phyloP scores from a whole-genome alignment of 2,329 filamentous ascomycete species.

The Penicillium sclerotiorum region DNA sequence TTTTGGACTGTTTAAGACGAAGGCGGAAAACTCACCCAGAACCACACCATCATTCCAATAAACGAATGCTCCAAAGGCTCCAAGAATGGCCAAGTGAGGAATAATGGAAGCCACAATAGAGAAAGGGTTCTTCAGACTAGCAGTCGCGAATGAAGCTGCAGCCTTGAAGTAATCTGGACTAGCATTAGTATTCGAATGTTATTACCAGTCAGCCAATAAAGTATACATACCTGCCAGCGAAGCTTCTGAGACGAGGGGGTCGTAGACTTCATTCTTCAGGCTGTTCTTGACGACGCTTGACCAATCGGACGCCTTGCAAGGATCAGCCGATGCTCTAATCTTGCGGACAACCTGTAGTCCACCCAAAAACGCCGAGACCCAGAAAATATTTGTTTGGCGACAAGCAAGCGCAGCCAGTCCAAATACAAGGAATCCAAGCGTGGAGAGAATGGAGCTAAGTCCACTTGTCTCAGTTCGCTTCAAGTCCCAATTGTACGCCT shows the following conservation, averaged over 20 bases:
- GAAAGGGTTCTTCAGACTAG: conserved; percentile 50
- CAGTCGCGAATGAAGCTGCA: conserved; percentile 66
- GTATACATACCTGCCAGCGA: conserved; percentile 50
- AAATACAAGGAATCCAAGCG: conserved; percentile 51
- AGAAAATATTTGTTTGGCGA: conserved; percentile 96
- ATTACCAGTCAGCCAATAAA: not conserved
- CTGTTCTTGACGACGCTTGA: conserved; percentile 33
- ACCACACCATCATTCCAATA: conserved; percentile 89
- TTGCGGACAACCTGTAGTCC: conserved; percentile 46
- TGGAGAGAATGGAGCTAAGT: conserved; percentile 23
- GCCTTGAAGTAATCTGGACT: conserved; percentile 52
- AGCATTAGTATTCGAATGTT: too few relatives aligned
- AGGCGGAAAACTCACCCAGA: conserved; percentile 61
- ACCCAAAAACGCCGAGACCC: conserved; percentile 65
- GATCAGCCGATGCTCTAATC: conserved; percentile 32
- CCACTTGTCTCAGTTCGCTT: conserved; percentile 31
- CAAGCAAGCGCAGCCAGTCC: conserved; percentile 72
- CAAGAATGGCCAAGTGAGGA: conserved; percentile 65
- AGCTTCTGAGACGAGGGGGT: conserved; percentile 53
- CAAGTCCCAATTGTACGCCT: conserved; percentile 62
- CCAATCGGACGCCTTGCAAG: conserved; percentile 30
- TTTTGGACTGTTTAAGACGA: not conserved
- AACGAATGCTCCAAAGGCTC: conserved; percentile 73
- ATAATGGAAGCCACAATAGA: conserved; percentile 43
- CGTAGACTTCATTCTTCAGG: conserved; percentile 50